A percentile compares a stretch with the other conserved stretches of the same genome.
These are phyloP conservation scores for Cubamyces lactineus DNA, from an alignment of 768 basidiomycete genomes.

Conservation along the genomic window DNA sequence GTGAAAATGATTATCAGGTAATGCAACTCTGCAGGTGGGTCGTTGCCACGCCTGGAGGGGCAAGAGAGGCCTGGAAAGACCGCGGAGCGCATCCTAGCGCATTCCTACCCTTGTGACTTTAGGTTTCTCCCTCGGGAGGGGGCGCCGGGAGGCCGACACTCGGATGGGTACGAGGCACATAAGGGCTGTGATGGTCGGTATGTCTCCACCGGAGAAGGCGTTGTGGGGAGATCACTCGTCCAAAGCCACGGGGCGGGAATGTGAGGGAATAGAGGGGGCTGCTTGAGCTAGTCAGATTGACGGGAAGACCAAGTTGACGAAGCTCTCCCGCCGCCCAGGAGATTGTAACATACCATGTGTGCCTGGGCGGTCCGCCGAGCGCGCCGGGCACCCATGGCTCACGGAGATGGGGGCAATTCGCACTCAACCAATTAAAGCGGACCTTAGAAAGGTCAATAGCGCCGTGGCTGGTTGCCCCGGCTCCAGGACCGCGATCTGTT, in stretches of 20 bases:
- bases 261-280: slow-evolving; percentile 13
- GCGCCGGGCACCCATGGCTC: not conserved
- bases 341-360: slow-evolving; percentile 5
- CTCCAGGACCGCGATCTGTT: not conserved
- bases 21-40: not conserved
- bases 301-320: slow-evolving; percentile 1
- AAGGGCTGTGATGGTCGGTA: slow-evolving; percentile 15
- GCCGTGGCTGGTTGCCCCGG: slow-evolving; percentile 1
- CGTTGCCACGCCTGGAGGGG: slow-evolving; percentile 11
- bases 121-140: slow-evolving; percentile 19
- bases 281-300: slow-evolving; percentile 15
- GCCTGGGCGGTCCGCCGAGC: slow-evolving; percentile 15
- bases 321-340: slow-evolving; percentile 8
- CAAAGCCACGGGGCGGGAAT: slow-evolving; percentile 10
- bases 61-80: slow-evolving; percentile 10
- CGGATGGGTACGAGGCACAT: slow-evolving; percentile 12
- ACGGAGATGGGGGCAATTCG: slow-evolving; percentile 9
- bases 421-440: not conserved
- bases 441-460: not conserved
- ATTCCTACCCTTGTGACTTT: slow-evolving; percentile 17
- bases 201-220: slow-evolving; percentile 17
- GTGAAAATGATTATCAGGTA: slow-evolving; percentile 12
- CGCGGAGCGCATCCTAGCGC: slow-evolving; percentile 15
- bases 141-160: slow-evolving; percentile 14
- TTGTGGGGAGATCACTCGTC: slow-evolving; percentile 12